These are phyloP conservation scores for Alternaria gansuensis DNA, from an alignment of 2,329 filamentous ascomycete species.

Conservation along the genomic window DNA sequence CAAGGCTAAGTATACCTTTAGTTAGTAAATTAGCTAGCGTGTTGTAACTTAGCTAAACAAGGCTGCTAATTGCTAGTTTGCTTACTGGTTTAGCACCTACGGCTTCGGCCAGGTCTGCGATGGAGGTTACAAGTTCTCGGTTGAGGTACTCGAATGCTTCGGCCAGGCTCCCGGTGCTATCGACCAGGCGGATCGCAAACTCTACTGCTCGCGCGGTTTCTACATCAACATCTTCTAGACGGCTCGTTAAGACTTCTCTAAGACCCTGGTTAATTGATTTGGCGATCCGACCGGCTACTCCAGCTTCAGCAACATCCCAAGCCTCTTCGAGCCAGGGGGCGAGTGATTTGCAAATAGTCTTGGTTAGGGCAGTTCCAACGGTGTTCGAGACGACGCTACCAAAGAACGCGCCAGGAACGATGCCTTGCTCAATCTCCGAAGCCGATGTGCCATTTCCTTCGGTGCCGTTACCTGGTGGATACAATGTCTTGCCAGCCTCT, in stretches of 20 bases:
- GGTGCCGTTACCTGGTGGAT: neutral
- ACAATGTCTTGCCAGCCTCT: neutral
- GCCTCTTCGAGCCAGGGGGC: neutral
- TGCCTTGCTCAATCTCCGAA: slow-evolving; percentile 5
- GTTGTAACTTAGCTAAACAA: neutral
- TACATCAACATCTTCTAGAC: neutral
- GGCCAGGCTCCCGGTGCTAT: neutral
- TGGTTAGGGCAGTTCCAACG: neutral
- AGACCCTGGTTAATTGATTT: neutral
- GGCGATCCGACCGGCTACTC: neutral
- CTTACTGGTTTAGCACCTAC: neutral
- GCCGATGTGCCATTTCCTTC: slow-evolving; percentile 3
- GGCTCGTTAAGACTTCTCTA: neutral
- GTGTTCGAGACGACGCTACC: neutral
- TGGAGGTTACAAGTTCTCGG: neutral
- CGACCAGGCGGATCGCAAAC: neutral
- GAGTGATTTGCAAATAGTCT: neutral
- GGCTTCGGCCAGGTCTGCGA: slow-evolving; percentile 1
- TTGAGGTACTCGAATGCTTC: neutral
- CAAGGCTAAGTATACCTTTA: neutral
- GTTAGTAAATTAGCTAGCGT: neutral
- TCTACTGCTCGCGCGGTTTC: neutral
- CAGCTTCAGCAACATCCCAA: neutral
- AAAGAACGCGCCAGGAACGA: slow-evolving; percentile 3
- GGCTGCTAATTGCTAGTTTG: neutral